These are phyloP conservation scores for Umbelopsis sp. DNA, from an alignment of 371 early-diverging fungal species.

Conservation along the genomic window DNA sequence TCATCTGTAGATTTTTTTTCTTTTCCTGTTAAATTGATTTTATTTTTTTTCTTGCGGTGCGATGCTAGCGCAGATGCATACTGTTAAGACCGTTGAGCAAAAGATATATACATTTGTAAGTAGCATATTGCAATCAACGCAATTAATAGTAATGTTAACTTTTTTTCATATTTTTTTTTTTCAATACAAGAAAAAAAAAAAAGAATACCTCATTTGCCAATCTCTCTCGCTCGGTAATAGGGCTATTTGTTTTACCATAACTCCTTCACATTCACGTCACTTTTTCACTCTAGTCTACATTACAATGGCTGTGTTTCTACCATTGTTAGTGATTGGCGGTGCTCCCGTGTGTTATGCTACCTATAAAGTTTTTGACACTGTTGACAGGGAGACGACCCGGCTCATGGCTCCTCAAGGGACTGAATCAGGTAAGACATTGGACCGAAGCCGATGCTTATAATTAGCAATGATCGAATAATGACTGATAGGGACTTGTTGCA, in stretches of 20 bases:
- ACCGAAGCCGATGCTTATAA: not conserved
- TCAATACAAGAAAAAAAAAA: no score
- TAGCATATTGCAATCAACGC: no score
- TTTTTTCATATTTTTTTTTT: no score
- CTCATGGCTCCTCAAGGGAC: not conserved
- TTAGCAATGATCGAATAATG: not conserved
- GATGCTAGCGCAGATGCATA: no score
- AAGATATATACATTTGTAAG: no score
- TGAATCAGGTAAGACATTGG: not conserved
- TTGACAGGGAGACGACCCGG: slow-evolving; percentile 1
- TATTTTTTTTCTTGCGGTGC: not conserved
- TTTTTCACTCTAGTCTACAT: not conserved
- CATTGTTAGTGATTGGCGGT: slow-evolving; percentile 8
- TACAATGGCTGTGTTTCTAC: slow-evolving; percentile 5
- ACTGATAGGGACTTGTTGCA: not conserved
- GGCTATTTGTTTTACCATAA: not conserved
- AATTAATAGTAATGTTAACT: no score
- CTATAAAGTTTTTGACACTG: slow-evolving; percentile 4
- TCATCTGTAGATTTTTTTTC: no score
- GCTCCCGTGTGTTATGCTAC: slow-evolving; percentile 17
- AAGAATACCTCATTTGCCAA: no score
- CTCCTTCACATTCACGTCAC: not conserved
- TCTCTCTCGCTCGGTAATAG: no score
- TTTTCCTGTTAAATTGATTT: not conserved
- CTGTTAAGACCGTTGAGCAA: no score